A percentile compares a stretch with the other conserved stretches of the same genome.
Evolutionary conservation across 2,329 filamentous ascomycete genomes (phyloP).

Genomic region (Alternaria arborescens): DNA sequence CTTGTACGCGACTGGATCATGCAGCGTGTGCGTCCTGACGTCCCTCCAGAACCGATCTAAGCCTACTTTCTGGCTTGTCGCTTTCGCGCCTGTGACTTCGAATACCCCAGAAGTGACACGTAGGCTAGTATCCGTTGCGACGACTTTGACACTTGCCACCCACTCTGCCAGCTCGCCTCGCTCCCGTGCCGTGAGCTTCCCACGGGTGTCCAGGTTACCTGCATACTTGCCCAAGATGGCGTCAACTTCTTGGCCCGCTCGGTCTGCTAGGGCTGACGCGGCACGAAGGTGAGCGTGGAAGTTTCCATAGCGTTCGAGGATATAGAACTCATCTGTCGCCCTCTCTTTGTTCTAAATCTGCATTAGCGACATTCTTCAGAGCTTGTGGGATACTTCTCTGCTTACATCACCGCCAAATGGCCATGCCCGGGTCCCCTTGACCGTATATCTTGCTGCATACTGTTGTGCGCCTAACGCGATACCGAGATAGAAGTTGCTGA

Average conservation of each 20-base stretch:
- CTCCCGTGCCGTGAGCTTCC: conserved; percentile 58
- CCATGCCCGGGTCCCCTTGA: conserved; percentile 67
- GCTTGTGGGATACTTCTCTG: not conserved
- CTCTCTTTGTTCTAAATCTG: conserved; percentile 60
- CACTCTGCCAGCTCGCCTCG: conserved; percentile 70
- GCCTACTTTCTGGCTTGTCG: conserved; percentile 66
- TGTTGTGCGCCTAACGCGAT: conserved; percentile 68
- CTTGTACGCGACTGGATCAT: conserved; percentile 74
- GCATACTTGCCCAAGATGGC: conserved; percentile 57
- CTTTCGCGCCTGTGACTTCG: conserved; percentile 68
- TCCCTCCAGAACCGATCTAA: conserved; percentile 73
- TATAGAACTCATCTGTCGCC: conserved; percentile 70
- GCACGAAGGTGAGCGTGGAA: conserved; percentile 70
- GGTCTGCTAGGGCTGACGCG: conserved; percentile 66
- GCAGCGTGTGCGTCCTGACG: conserved; percentile 70
- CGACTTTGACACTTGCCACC: conserved; percentile 69
- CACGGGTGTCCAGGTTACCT: conserved; percentile 46
- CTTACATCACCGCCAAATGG: conserved; percentile 66
- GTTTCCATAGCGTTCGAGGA: conserved; percentile 70
- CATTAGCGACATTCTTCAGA: conserved; percentile 9
- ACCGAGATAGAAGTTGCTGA: conserved; percentile 71
- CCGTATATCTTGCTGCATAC: conserved; percentile 65
- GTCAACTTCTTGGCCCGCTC: conserved; percentile 61
- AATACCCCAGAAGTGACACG: conserved; percentile 69
- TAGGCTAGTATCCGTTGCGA: conserved; percentile 68